Evolutionary conservation across 1,139 yeast genomes (phyloP).

Genomic region (Suhomyces kunorum): DNA sequence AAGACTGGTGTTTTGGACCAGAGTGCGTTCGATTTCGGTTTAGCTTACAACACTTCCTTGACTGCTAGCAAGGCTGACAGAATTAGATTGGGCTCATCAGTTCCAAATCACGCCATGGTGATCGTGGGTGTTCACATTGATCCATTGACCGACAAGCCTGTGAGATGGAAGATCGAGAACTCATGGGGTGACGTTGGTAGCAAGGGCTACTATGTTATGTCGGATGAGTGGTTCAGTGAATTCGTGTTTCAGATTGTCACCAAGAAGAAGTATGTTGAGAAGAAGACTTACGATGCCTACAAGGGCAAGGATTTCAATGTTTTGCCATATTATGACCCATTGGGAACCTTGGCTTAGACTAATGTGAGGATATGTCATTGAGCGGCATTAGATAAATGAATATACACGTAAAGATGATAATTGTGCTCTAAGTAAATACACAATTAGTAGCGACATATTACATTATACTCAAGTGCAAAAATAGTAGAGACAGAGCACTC

Average conservation of each 20-base stretch:
- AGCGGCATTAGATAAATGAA: not conserved
- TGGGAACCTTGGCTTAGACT: slow-evolving; percentile 71
- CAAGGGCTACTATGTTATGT: slow-evolving; percentile 77
- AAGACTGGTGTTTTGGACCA: slow-evolving; percentile 69
- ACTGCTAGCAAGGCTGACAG: slow-evolving; percentile 51
- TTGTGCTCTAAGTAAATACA: too few relatives aligned
- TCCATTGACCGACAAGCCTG: slow-evolving; percentile 45
- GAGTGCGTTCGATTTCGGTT: slow-evolving; percentile 63
- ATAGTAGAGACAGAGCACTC: too few relatives aligned
- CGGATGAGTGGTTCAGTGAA: slow-evolving; percentile 80
- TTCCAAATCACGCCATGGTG: slow-evolving; percentile 88
- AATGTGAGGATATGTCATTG: not conserved
- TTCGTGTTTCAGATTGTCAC: slow-evolving; percentile 83
- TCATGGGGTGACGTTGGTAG: slow-evolving; percentile 84
- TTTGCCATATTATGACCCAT: slow-evolving; percentile 81
- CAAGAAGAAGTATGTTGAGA: slow-evolving; percentile 51
- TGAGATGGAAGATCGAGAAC: slow-evolving; percentile 81
- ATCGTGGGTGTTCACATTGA: slow-evolving; percentile 69
- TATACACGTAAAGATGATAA: too few relatives aligned
- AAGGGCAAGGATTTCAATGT: slow-evolving; percentile 54
- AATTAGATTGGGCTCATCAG: slow-evolving; percentile 55
- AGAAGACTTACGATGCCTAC: slow-evolving; percentile 47
- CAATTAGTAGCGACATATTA: too few relatives aligned
- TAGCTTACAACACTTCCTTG: slow-evolving; percentile 62
- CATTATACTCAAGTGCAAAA: too few relatives aligned